phyloP scores from a whole-genome alignment of 164 flowering plant genomes.

The Umbellularia californica region DNA sequence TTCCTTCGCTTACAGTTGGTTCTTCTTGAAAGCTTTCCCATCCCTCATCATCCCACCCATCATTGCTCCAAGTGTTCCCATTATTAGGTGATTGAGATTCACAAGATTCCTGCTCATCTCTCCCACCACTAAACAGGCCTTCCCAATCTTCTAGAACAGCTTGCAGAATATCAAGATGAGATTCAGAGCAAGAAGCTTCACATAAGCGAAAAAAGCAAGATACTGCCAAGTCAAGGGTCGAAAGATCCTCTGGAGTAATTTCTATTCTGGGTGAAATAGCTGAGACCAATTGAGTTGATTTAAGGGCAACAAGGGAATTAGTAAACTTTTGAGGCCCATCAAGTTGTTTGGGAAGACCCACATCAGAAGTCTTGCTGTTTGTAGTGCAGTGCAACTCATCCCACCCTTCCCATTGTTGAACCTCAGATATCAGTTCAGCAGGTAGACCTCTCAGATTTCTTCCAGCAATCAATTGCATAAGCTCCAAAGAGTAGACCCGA shows the following conservation, averaged over 20 bases:
- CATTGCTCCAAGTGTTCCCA: constrained; percentile 60
- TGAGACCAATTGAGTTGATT: constrained; percentile 67
- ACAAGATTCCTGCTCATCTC: constrained; percentile 26
- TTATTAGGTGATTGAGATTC: constrained; percentile 27
- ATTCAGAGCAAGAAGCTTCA: constrained; percentile 26
- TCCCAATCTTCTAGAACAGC: constrained; percentile 82
- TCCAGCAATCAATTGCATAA: constrained; percentile 68
- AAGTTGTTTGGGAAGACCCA: constrained; percentile 23
- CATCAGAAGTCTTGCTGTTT: constrained; percentile 27
- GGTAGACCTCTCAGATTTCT: constrained; percentile 36
- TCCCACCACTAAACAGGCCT: constrained; percentile 40
- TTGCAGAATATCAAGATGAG: constrained; percentile 50
- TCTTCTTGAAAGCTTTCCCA: constrained; percentile 94
- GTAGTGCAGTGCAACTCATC: constrained; percentile 34
- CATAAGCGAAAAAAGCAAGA: constrained; percentile 62
- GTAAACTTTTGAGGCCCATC: constrained; percentile 54
- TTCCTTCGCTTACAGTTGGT: constrained; percentile 30
- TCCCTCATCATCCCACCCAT: constrained; percentile 91
- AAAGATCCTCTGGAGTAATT: constrained; percentile 65
- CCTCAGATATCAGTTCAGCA: constrained; percentile 32
- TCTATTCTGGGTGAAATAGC: constrained; percentile 57
- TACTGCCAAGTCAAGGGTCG: constrained; percentile 51
- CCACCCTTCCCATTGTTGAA: constrained; percentile 90
- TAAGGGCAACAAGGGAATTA: constrained; percentile 76
- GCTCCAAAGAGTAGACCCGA: constrained; percentile 70